Evolutionary conservation across 257 asterid species (phyloP), one percentile per base, ranked within the genome.

Genomic region (Nicotiana paniculata): DNA sequence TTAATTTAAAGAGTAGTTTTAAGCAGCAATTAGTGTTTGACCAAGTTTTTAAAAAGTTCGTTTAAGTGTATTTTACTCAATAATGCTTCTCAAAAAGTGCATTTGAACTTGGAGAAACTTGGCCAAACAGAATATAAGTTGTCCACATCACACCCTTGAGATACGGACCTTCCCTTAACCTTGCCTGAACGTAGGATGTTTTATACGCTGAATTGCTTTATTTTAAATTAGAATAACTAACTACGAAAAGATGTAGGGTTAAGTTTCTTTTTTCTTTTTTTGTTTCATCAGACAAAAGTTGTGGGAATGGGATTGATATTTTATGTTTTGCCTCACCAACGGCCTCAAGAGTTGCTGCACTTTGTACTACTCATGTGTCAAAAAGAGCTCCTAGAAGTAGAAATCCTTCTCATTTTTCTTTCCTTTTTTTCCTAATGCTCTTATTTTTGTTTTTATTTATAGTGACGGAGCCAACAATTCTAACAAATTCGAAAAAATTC

Each of bases 271-370:
- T 24, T 33, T 35, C 1, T 35, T 35, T 37, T 6, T 35, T 37
- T 37, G 2, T 2, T 24, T 9, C 17, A 48, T 12, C 57, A 82
- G 77, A 85, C 48, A 39, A 86, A 85, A 86, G 83, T 88, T 84
- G 88, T 86, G 89, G 89, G 87, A 88, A 86, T 24, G 64, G 66
- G 80, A 87, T 82, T 79, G 79, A 43, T 65, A 66, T 83, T 79
- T 81, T 85, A 64, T 79, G 66, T 53, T 72, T 87, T 80, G 84
- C 81, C 85, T 77, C 81, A 48, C 82, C 91, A 85, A 86, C 86
- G 83, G 78, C 89, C 66, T 72, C 53, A 67, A 16, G 64, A 63
- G 82, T 80, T 58, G 54, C 24, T 65, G 21, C 82, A 61, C 21
- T 77, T 83, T 68, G 82, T 37, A 21, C 32, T 77, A 43, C 69